Base-by-base conservation (phyloP, 176 grass and related monocot species). In the Lolium perenne region DNA sequence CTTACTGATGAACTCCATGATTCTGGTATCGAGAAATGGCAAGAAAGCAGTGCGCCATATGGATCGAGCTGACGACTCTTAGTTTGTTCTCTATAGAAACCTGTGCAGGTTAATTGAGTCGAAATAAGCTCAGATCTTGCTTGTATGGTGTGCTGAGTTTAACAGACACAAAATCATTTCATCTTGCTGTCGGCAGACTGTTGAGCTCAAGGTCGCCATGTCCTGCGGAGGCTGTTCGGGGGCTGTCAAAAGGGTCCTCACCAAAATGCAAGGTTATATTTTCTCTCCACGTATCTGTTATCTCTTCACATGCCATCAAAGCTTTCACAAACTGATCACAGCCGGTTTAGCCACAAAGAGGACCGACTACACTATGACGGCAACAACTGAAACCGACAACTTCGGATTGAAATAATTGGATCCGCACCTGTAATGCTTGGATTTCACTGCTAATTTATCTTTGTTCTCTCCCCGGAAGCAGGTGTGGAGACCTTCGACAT, bases 401-500 rank as follows among this genome's bases (percentile, higher is more conserved):
- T 21, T 23, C 20, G 14, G 22, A 49, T 23, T 16, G 3, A 71
- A 48, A 35, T 20, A 6, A 47, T 35, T 46, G 9, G 15, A 69
- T 45, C 4, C 72, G 51, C 85, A 77, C 29, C 21, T 22, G 66
- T 38, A 41, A 71, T 22, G 22, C 49, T 20, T 48, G 7, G 53
- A 26, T 20, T 8, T 10, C 8, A 7, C 16, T 50, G 8, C 63
- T 75, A 8, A 76, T 51, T 75, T 6, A 63, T 45, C 50, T 79
- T 87, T 71, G 55, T 9, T 75, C 7, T 63, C 17, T 88, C 79
- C 4, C 32, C 78, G 23, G 38, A 13, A 76, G 75, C 82, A 97
- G 93, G 95, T 76, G 85, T 97, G 20, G 93, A 97, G 66, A 86
- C 82, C 79, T 97, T 97, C 38, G 92, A 97, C 86, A 90, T 97